Base-by-base conservation (phyloP, 805 yeast species). In the Cyberlindnera euphorbiiphila region DNA sequence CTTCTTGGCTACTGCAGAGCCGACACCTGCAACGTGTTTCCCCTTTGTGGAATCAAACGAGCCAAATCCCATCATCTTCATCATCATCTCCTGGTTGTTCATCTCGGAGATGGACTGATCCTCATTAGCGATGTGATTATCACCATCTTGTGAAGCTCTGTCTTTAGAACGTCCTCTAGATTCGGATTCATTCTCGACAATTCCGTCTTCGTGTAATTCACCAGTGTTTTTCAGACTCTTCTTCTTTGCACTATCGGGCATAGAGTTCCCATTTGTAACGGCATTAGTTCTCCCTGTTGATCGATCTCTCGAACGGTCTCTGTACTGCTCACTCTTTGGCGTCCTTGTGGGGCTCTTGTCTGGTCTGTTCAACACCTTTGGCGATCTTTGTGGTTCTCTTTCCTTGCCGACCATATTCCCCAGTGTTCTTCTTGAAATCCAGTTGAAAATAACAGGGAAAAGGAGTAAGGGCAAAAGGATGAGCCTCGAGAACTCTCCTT, bases 41-140 rank as follows among this genome's bases (percentile, higher is more conserved):
- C 76, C 72, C 52, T 78, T 78, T 6, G 84, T 76, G 2, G 75
- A 52, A 1, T 65, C 69, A 54, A 78, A 76, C 1, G 72, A 71
- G 3, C 67, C 62, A 49, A 78, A 77, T 6, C 85, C 85, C 81
- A 78, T 76, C 33, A 76, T 36, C 37, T 64, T 56, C 45, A 64
- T 57, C 68, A 73, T 60, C 41, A 39, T 32, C 25, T 42, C 45
- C 7, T 50, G 50, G 18, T 57, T 54, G 25, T 57, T 56, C 25
- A 44, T 48, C n/a, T 54, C 43, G 7, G 46, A 43, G 8, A 47
- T 25, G 2, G 38, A 29, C 20, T 58, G 47, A 11, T 49, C 56
- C 19, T 47, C 43, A 19, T 43, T 43, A n/a, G 19, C 36, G n/a
- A 45, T 48, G 52, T 9, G 17, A 6, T 38, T 32, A 11, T 32